A percentile compares a stretch with the other conserved stretches of the same genome.
Evolutionary conservation across 2,329 filamentous ascomycete genomes (phyloP).

Genomic region (Fusarium lateritium): DNA sequence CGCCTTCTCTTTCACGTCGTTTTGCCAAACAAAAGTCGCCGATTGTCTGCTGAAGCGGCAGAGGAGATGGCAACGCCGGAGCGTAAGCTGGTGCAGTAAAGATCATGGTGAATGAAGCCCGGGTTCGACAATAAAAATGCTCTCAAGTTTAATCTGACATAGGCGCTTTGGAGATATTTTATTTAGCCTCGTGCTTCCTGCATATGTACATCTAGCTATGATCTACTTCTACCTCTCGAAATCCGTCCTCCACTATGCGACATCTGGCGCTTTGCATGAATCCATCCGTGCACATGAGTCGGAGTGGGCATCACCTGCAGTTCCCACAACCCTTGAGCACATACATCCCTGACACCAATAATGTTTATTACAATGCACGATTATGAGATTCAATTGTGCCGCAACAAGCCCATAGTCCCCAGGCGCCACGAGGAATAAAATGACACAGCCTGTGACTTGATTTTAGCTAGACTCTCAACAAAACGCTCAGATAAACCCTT

Average conservation of each 20-base stretch:
- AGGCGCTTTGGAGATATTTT: constrained; percentile 1
- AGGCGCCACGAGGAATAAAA: not conserved
- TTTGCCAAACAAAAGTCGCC: constrained; percentile 13
- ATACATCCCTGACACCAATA: constrained; percentile 7
- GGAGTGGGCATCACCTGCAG: constrained; percentile 2
- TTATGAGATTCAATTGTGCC: constrained; percentile 4
- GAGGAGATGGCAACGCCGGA: constrained; percentile 8
- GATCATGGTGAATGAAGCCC: constrained; percentile 7
- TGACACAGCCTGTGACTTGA: not conserved
- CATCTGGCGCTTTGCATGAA: not conserved
- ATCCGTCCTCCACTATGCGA: not conserved
- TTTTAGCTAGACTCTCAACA: constrained; percentile 1
- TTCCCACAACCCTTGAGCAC: not conserved
- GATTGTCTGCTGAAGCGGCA: constrained; percentile 4
- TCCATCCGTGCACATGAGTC: constrained; percentile 1
- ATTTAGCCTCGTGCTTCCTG: not conserved
- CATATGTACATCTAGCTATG: not conserved
- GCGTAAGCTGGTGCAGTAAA: constrained; percentile 16
- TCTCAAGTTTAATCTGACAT: not conserved
- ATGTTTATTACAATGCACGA: not conserved
- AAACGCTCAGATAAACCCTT: not conserved
- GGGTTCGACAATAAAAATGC: not conserved
- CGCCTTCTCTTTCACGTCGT: constrained; percentile 8
- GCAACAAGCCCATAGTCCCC: not conserved
- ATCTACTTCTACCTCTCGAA: not conserved